Evolutionary conservation across 371 early-diverging fungal genomes (phyloP).

Genomic region (Saksenaea oblongispora): DNA sequence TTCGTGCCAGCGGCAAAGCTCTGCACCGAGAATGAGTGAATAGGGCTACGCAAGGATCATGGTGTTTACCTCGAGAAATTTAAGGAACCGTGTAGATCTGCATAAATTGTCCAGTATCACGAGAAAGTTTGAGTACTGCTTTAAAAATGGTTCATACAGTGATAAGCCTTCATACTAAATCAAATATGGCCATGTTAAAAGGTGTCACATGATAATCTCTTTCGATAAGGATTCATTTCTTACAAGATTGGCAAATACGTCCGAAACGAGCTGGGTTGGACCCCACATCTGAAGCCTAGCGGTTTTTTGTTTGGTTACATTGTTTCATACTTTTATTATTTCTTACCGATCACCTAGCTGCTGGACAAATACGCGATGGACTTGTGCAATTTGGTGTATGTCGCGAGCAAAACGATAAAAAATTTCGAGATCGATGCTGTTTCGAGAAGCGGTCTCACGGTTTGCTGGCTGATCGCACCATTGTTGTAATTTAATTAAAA

Average conservation of each 20-base stretch:
- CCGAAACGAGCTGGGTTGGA: constrained; percentile 33
- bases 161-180: constrained; percentile 19
- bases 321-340: no score
- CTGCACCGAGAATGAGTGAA: neutral
- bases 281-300: constrained; percentile 35
- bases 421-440: neutral
- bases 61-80: constrained; percentile 23
- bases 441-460: constrained; percentile 9
- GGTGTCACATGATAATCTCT: neutral
- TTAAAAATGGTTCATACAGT: constrained; percentile 20
- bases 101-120: constrained; percentile 23
- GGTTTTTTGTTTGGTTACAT: no score
- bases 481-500: constrained; percentile 4
- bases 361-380: constrained; percentile 16
- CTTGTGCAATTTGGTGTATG: constrained; percentile 1
- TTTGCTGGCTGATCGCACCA: constrained; percentile 18
- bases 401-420: constrained; percentile 7
- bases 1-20: neutral
- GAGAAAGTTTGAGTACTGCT: constrained; percentile 15
- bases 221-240: neutral
- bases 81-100: constrained; percentile 18
- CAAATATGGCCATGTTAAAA: neutral
- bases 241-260: constrained; percentile 30
- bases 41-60: neutral
- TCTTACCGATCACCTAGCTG: constrained; percentile 22